These are phyloP conservation scores for Torulaspora delbrueckii DNA, from an alignment of 805 yeast genomes.

Conservation along the genomic window DNA sequence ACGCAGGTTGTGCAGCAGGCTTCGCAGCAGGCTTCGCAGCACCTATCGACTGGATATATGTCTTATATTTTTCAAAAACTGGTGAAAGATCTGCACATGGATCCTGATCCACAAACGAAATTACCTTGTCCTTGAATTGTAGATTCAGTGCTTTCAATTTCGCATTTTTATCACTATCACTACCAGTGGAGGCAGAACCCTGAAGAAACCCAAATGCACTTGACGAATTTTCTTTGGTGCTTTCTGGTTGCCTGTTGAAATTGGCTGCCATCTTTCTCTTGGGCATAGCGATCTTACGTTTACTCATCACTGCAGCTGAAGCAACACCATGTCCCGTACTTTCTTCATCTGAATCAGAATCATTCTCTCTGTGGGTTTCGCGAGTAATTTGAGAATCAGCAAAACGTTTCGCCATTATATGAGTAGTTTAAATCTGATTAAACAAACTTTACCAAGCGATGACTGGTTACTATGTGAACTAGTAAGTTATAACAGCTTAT, in stretches of 20 bases:
- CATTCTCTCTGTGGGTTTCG: conserved; percentile 39
- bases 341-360: conserved; percentile 37
- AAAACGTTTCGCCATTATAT: conserved; percentile 60
- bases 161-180: conserved; percentile 36
- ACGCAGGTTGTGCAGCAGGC: background rate
- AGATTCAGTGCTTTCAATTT: conserved; percentile 63
- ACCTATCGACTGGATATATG: conserved; percentile 34
- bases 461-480: background rate
- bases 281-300: conserved; percentile 64
- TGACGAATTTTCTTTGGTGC: background rate
- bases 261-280: conserved; percentile 37
- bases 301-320: conserved; percentile 56
- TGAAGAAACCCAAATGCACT: conserved; percentile 18
- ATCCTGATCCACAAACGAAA: conserved; percentile 38
- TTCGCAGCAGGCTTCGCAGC: conserved; percentile 3
- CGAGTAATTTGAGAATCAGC: conserved; percentile 62
- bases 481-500: no score
- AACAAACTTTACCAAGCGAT: background rate
- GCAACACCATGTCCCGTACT: conserved; percentile 40
- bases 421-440: background rate
- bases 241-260: background rate
- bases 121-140: conserved; percentile 49
- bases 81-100: conserved; percentile 54
- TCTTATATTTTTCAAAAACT: conserved; percentile 53
- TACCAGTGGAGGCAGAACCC: background rate